A percentile compares a stretch with the other conserved stretches of the same genome.
Conservation (phyloP, 2,329 filamentous ascomycete species). For the Fusarium sp. region DNA sequence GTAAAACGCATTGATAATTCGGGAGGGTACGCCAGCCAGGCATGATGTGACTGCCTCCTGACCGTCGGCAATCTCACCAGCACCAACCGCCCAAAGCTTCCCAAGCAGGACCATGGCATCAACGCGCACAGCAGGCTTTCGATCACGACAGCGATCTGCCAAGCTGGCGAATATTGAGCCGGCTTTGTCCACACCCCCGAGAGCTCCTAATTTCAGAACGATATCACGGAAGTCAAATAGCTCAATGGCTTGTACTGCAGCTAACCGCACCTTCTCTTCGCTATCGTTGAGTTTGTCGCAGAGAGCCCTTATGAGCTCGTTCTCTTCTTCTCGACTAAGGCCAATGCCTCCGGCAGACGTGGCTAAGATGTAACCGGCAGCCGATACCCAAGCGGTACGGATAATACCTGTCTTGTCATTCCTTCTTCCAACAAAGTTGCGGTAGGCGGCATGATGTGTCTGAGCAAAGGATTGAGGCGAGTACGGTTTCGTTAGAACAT, state of each 20-base stretch:
- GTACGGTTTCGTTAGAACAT: slow-evolving; percentile 83
- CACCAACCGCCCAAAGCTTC: slow-evolving; percentile 93
- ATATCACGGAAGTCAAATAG: slow-evolving; percentile 86
- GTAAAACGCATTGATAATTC: slow-evolving; percentile 90
- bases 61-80: slow-evolving; percentile 86
- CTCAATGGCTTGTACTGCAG: slow-evolving; percentile 88
- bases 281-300: slow-evolving; percentile 87
- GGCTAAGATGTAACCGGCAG: slow-evolving; percentile 87
- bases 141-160: slow-evolving; percentile 90
- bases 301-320: slow-evolving; percentile 79
- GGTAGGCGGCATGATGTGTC: slow-evolving; percentile 82
- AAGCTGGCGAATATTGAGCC: slow-evolving; percentile 86
- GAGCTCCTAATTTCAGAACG: slow-evolving; percentile 83
- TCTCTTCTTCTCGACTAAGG: slow-evolving; percentile 86
- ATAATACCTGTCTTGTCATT: slow-evolving; percentile 90
- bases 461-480: slow-evolving; percentile 93
- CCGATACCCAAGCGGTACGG: slow-evolving; percentile 87
- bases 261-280: slow-evolving; percentile 91
- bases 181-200: slow-evolving; percentile 81
- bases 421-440: slow-evolving; percentile 86
- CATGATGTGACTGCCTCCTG: slow-evolving; percentile 82
- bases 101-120: slow-evolving; percentile 89
- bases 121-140: slow-evolving; percentile 83
- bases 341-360: slow-evolving; percentile 94
- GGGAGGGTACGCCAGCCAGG: slow-evolving; percentile 86